Evolutionary conservation across 2,329 filamentous ascomycete species (phyloP).

Genomic region (Botrytis elliptica): DNA sequence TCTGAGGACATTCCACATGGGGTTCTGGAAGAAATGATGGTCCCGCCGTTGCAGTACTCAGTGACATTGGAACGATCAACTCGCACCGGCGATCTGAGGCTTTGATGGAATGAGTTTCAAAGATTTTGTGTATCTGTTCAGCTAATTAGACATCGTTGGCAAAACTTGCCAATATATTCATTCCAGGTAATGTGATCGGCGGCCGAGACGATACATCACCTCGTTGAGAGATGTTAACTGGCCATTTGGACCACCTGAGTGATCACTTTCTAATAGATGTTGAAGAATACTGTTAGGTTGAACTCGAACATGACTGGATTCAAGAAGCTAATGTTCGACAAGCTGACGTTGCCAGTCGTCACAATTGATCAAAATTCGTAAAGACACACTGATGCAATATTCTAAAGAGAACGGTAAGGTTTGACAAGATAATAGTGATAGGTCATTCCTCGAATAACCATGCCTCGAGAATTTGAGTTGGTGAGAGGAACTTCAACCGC

Average conservation of each 20-base stretch:
- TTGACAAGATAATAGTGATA: not conserved
- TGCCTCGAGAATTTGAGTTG: not conserved
- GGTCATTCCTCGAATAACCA: not conserved
- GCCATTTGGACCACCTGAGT: not conserved
- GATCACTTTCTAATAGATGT: not conserved
- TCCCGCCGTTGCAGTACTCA: not conserved
- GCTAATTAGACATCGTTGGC: not conserved
- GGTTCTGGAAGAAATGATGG: not conserved
- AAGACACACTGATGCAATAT: not conserved
- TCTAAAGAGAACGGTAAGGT: not conserved
- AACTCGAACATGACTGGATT: not conserved
- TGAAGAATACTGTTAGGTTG: not conserved
- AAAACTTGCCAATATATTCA: not conserved
- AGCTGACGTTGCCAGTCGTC: not conserved
- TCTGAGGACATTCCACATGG: not conserved
- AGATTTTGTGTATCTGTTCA: not conserved
- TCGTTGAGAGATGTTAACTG: not conserved
- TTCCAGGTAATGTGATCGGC: not conserved
- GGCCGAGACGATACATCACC: not conserved
- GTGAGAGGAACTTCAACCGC: not conserved
- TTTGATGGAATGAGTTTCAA: not conserved
- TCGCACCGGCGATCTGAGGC: slow-evolving; percentile 1
- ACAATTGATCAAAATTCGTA: not conserved
- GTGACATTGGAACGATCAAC: not conserved
- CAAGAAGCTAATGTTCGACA: not conserved